Base-by-base conservation (phyloP, 352 stramenopile genomes). In the Phytophthora rubi region DNA sequence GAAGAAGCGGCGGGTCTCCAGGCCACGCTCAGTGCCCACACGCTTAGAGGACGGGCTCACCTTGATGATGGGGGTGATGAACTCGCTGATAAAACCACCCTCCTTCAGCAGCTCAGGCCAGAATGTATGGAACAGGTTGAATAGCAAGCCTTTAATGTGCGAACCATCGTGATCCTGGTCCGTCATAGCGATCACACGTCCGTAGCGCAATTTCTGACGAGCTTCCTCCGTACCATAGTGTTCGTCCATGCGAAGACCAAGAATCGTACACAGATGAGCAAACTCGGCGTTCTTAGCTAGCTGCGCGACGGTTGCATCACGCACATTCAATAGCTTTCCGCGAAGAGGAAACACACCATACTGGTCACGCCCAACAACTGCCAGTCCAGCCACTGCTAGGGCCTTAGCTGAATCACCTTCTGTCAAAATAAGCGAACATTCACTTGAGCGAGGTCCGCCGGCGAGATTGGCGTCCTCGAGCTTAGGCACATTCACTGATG, bases 21-120 rank as follows among this genome's bases (percentile, higher is more conserved):
- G 64, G 30, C 70, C 77, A 56, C 85, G 80, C 30, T 94, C 92
- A 86, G 71, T 97, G 90, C 35, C 68, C 39, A 68, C 37, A 23
- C 70, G 73, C 60, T 80, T 77, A 2, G 65, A 80, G 0, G 86
- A 90, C 32, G 92, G 76, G 23, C 79, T 91, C 23, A 91, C 96
- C 77, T 99, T 99, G 61, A 99, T 97, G 71, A 99, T 99, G 13
- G 98, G 97, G 30, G 98, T 99, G 77, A 99, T 99, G 77, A 99
- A 99, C 66, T 99, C 97, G 68, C 98, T 94, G 9, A 99, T 80
- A 62, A 99, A 99, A 18, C 92, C 91, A 12, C 91, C 84, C 52
- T 96, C 73, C 61, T 98, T 83, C 37, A 99, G 81, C 62, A 99
- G 78, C 9, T 92, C 95, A 0, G 98, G 98, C 98, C 98, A 99